phyloP scores from a whole-genome alignment of 192 early-diverging fungal species.

The Umbelopsis vinacea region DNA sequence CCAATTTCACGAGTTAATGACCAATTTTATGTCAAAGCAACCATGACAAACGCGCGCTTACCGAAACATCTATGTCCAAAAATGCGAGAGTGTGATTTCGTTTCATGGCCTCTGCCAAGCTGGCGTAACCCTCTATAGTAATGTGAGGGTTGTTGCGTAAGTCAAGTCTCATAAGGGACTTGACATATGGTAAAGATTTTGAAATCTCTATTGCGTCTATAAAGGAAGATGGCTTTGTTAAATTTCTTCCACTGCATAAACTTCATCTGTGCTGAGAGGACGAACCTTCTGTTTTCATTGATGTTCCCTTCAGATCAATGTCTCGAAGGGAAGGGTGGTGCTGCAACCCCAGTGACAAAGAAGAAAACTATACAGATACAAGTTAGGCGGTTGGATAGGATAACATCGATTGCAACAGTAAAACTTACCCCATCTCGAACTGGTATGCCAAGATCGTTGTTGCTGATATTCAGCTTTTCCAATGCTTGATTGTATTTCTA shows the following conservation, averaged over 20 bases:
- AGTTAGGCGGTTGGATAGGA: neutral
- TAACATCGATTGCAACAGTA: neutral
- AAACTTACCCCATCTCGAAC: conserved; percentile 37
- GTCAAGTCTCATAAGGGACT: conserved; percentile 9
- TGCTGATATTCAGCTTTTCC: conserved; percentile 46
- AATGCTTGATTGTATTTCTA: conserved; percentile 56
- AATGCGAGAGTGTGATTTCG: conserved; percentile 11
- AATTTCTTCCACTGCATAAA: neutral
- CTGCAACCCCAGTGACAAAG: neutral
- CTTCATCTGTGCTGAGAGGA: neutral
- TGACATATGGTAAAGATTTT: neutral
- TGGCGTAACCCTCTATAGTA: neutral
- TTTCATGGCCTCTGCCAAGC: conserved; percentile 9
- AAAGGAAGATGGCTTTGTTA: neutral
- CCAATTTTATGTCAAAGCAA: no score
- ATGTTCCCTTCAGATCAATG: conserved; percentile 8
- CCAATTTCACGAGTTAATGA: neutral
- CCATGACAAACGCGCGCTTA: neutral
- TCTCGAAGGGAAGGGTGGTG: conserved; percentile 1
- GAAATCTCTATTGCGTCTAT: neutral
- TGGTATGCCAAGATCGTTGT: conserved; percentile 45
- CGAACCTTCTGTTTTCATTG: conserved; percentile 13
- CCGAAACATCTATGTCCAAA: conserved; percentile 21
- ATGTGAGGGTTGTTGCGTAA: conserved; percentile 4
- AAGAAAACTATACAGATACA: neutral